A percentile compares a stretch with the other conserved stretches of the same genome.
phyloP scores from a whole-genome alignment of 2,329 filamentous ascomycete genomes.

The Aspergillus phoenicis region DNA sequence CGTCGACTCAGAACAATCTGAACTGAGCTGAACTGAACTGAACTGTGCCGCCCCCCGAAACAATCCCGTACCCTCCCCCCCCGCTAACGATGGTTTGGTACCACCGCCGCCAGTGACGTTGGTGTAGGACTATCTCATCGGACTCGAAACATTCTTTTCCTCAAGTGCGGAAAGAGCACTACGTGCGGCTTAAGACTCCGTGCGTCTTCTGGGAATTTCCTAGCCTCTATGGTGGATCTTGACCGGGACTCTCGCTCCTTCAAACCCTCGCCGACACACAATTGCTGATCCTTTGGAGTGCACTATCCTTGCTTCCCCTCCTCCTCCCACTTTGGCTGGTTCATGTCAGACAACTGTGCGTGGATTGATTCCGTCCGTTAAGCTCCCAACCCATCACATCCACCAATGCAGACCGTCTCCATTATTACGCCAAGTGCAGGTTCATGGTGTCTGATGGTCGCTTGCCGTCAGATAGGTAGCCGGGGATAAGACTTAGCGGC shows the following conservation, averaged over 20 bases:
- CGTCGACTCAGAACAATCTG: too few relatives aligned
- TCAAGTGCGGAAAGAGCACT: neutral
- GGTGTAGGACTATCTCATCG: slow-evolving; percentile 8
- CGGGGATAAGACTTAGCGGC: slow-evolving; percentile 38
- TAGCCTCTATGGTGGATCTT: slow-evolving; percentile 9
- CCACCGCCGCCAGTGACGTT: slow-evolving; percentile 19
- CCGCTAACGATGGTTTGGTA: slow-evolving; percentile 11
- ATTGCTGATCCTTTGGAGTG: slow-evolving; percentile 27
- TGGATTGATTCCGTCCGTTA: slow-evolving; percentile 10
- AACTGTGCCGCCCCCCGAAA: neutral
- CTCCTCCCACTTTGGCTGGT: slow-evolving; percentile 13
- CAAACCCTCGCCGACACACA: slow-evolving; percentile 12
- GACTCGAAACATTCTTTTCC: neutral
- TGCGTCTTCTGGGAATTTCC: neutral
- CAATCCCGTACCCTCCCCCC: slow-evolving; percentile 16
- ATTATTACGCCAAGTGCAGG: slow-evolving; percentile 31
- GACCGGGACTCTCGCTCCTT: slow-evolving; percentile 1
- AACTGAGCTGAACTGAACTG: too few relatives aligned
- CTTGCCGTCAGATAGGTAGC: slow-evolving; percentile 33
- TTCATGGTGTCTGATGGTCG: slow-evolving; percentile 40
- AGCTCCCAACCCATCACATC: slow-evolving; percentile 23
- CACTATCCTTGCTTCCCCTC: slow-evolving; percentile 24
- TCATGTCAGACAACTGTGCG: slow-evolving; percentile 16
- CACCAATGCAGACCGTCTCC: slow-evolving; percentile 40
- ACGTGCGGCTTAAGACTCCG: neutral